Evolutionary conservation across 129 eudicot species (phyloP), one percentile per base, ranked within the genome.

Genomic region (Helianthus tuberosus): DNA sequence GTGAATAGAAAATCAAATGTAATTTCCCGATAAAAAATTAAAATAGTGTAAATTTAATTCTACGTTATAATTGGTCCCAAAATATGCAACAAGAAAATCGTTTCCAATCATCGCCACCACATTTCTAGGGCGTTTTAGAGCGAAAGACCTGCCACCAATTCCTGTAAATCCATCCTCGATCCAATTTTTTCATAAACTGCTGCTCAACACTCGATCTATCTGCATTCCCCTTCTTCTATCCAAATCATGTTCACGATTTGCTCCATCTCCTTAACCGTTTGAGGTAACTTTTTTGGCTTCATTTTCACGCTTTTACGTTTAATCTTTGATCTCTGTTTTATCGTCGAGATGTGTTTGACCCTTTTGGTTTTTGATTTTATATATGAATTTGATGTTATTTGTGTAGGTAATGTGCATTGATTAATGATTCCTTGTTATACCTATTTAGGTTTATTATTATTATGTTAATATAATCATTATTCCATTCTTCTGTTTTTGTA

Each of bases 141-240:
- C 80, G 80, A 76, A 76, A 47, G 60, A 65, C 73, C 66, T 75
- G 73, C 58, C 73, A 67, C 59, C 62, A 68, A 46, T 76, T 59
- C 47, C 69, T 17, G 12, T 47, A 61, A 61, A 69, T 69, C 81
- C 74, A 61, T 69, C 65, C 27, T 39, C 71, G 32, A 9, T 59
- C 13, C 25, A 41, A 35, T 53, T 14, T 53, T 66, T 66, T 66
- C 36, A 58, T 27, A 32, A 27, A 13, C 35, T 8, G 27, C 23
- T 58, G 13, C 13, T 72, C 55, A 27, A 59, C 60, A 15, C 47
- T 11, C 20, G 9, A 43, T 52, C 53, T 47, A 43, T 52, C 53
- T 47, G 8, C 68, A 27, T 44, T 47, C 43, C 69, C 20, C 52
- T 54, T 13, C 54, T 27, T 29, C 51, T 9, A 5, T 44, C 23